These are phyloP conservation scores for Ascochyta fabae DNA, from an alignment of 2,329 filamentous ascomycete genomes.

Conservation along the genomic window DNA sequence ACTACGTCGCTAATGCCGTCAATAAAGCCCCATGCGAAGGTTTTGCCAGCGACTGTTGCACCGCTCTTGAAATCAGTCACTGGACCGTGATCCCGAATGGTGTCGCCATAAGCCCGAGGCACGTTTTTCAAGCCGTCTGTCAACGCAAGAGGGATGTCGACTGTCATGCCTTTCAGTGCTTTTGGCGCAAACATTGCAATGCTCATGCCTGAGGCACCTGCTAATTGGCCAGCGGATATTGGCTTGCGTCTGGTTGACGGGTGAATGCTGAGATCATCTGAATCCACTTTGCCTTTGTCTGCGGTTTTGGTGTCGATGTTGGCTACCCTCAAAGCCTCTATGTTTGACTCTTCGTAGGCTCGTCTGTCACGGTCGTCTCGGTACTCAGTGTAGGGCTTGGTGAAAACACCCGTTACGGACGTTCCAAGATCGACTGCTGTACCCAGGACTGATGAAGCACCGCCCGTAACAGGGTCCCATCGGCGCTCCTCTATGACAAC, in stretches of 20 bases:
- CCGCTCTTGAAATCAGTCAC: conserved; percentile 77
- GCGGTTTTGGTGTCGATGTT: too few species aligned
- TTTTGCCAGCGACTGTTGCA: conserved; percentile 73
- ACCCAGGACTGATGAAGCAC: conserved; percentile 63
- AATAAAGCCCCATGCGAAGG: conserved; percentile 74
- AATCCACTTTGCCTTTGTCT: too few species aligned
- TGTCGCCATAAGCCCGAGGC: conserved; percentile 80
- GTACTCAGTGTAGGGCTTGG: conserved; percentile 21
- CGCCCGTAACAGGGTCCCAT: conserved; percentile 71
- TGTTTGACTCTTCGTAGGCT: conserved; percentile 5
- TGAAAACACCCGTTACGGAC: conserved; percentile 64
- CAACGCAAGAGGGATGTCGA: conserved; percentile 79
- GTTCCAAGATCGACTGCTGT: conserved; percentile 63
- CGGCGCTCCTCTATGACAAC: conserved; percentile 42
- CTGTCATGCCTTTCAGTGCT: conserved; percentile 31
- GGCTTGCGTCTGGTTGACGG: conserved; percentile 4
- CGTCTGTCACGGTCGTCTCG: conserved; percentile 16
- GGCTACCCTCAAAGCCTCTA: too few species aligned
- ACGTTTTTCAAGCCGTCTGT: conserved; percentile 85
- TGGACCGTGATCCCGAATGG: conserved; percentile 72
- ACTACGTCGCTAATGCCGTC: conserved; percentile 79
- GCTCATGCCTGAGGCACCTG: conserved; percentile 16
- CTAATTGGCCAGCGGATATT: conserved; percentile 8
- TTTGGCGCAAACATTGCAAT: conserved; percentile 20
- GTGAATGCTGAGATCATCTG: too few species aligned